These are phyloP conservation scores for Gastroboletus turbinatus DNA, from an alignment of 1,284 basidiomycete species.

Conservation along the genomic window DNA sequence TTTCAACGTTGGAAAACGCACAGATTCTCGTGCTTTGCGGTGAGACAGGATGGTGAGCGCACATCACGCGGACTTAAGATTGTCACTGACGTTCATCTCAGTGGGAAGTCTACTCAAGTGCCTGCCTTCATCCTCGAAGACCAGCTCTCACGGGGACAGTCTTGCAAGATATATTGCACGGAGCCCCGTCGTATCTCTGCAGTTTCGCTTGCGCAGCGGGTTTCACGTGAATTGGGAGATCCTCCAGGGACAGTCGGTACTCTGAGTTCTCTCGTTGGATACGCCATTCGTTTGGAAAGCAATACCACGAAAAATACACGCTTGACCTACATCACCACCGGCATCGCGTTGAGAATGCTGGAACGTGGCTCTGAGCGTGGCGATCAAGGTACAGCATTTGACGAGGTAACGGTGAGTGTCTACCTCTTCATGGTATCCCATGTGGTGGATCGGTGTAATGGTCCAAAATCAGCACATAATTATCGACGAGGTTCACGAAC, in stretches of 20 bases:
- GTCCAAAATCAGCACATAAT: conserved; percentile 45
- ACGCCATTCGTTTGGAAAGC: conserved; percentile 93
- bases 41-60: conserved; percentile 88
- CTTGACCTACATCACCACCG: conserved; percentile 88
- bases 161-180: conserved; percentile 94
- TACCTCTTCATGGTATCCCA: background rate
- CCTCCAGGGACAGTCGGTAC: conserved; percentile 80
- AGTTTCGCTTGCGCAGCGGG: conserved; percentile 94
- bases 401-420: conserved; percentile 82
- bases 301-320: conserved; percentile 82
- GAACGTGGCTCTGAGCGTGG: conserved; percentile 72
- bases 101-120: conserved; percentile 97
- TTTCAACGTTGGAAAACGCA: conserved; percentile 70
- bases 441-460: conserved; percentile 2
- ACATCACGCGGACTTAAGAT: background rate
- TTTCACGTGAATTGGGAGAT: conserved; percentile 93
- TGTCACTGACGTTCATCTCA: conserved; percentile 34
- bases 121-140: conserved; percentile 95
- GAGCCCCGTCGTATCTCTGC: conserved; percentile 97
- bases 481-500: conserved; percentile 88
- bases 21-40: conserved; percentile 94
- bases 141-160: conserved; percentile 76
- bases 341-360: conserved; percentile 96
- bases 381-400: conserved; percentile 78
- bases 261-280: conserved; percentile 83